phyloP scores from a whole-genome alignment of 2,329 filamentous ascomycete species.

The Colletotrichum cordylinicola region DNA sequence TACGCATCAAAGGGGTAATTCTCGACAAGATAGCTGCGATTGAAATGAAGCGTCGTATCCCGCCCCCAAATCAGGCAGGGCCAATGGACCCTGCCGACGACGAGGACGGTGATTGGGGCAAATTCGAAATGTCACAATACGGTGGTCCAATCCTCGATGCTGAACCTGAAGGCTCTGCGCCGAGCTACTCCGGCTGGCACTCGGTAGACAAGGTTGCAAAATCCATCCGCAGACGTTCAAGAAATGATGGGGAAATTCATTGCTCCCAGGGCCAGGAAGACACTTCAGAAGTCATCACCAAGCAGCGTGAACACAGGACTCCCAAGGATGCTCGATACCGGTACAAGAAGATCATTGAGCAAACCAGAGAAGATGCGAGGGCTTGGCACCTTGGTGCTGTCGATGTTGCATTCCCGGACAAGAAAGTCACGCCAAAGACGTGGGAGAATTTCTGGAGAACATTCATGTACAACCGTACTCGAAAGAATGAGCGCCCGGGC shows the following conservation, averaged over 20 bases:
- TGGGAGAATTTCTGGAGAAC: constrained; percentile 14
- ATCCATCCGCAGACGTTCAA: fast-evolving
- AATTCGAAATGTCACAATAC: neutral
- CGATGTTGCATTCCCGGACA: constrained; percentile 4
- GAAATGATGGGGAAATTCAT: fast-evolving
- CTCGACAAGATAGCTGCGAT: neutral
- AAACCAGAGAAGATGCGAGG: neutral
- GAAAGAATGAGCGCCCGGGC: neutral
- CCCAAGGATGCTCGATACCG: neutral
- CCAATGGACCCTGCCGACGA: neutral
- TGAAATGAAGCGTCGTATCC: neutral
- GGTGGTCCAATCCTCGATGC: neutral
- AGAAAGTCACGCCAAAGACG: neutral
- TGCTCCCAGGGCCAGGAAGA: fast-evolving
- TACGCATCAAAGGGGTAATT: neutral
- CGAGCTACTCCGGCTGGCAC: neutral
- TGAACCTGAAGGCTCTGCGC: neutral
- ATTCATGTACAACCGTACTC: constrained; percentile 5
- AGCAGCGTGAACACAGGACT: neutral
- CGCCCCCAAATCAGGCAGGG: neutral
- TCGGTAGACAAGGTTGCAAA: neutral
- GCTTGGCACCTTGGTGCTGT: neutral
- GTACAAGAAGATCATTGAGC: neutral
- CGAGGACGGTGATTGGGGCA: neutral
- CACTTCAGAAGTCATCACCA: fast-evolving